Percentiles rank a stretch among this genome's conserved stretches.
These are phyloP conservation scores for Pyronema omphalodes DNA, from an alignment of 495 filamentous ascomycete genomes.

Conservation along the genomic window DNA sequence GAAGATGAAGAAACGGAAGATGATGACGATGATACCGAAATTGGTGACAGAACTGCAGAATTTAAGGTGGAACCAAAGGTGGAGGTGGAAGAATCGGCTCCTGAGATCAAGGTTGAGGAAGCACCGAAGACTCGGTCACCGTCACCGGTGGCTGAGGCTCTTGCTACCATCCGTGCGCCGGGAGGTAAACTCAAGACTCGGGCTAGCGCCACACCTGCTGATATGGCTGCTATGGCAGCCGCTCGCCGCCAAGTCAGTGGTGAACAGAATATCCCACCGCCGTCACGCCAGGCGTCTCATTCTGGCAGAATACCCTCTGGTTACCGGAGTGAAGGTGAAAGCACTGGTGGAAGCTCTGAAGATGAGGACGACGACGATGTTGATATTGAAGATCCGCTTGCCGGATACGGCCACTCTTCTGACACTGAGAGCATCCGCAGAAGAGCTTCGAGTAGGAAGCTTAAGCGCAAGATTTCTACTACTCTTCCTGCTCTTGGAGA, in stretches of 20 bases:
- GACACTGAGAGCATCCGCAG: conserved; percentile 23
- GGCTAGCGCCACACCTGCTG: conserved; percentile 68
- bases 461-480: conserved; percentile 37
- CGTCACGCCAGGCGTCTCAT: conserved; percentile 18
- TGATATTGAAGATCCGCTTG: neutral
- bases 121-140: conserved; percentile 12
- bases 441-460: conserved; percentile 32
- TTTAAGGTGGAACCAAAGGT: conserved; percentile 18
- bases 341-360: conserved; percentile 27
- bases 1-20: conserved; percentile 8
- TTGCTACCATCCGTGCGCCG: conserved; percentile 71
- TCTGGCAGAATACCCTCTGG: conserved; percentile 43
- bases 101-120: neutral
- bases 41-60: conserved; percentile 11
- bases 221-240: conserved; percentile 73
- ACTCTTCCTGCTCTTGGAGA: conserved; percentile 48
- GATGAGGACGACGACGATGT: conserved; percentile 24
- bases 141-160: conserved; percentile 50
- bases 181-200: conserved; percentile 80
- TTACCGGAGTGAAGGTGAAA: conserved; percentile 27
- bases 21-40: conserved; percentile 19
- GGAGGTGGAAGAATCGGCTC: neutral
- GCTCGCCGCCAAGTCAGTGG: conserved; percentile 69
- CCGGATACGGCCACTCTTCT: conserved; percentile 27
- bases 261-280: conserved; percentile 20